These are phyloP conservation scores for Centrapalus pauciflorus DNA, from an alignment of 129 eudicot genomes.

Conservation along the genomic window DNA sequence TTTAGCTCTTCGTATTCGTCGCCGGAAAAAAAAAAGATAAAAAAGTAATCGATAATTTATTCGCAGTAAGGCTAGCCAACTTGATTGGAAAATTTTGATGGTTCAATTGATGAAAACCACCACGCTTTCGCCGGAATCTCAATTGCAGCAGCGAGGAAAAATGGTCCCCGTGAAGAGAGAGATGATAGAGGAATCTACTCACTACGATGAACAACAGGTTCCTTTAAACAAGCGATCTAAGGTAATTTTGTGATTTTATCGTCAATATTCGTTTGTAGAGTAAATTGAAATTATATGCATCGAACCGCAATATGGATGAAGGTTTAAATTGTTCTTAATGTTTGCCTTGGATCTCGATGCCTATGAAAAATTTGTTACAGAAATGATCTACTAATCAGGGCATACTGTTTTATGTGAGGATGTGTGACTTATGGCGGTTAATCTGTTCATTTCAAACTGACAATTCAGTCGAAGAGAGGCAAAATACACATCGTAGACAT, in stretches of 20 bases:
- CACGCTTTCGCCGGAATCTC: constrained; percentile 29
- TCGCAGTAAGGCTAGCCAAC: not conserved
- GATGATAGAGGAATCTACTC: constrained; percentile 14
- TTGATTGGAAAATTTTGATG: constrained; percentile 26
- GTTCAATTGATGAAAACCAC: constrained; percentile 59
- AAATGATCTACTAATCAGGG: not conserved
- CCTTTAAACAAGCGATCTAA: constrained; percentile 57
- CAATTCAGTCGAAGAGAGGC: not conserved
- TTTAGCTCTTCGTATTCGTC: not conserved
- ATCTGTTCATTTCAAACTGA: not conserved
- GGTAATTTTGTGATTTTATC: constrained; percentile 14
- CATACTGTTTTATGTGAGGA: not conserved
- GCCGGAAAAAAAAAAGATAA: not conserved
- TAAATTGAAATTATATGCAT: not conserved
- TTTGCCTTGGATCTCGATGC: not conserved
- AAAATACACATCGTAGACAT: not conserved
- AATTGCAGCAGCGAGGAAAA: constrained; percentile 30
- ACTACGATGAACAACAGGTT: constrained; percentile 32
- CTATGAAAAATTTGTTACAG: not conserved
- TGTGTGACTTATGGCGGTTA: not conserved
- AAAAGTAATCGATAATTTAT: not conserved
- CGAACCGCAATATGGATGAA: not conserved
- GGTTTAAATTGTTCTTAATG: not conserved
- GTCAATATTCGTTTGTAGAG: not conserved
- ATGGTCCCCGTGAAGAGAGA: constrained; percentile 60